These are phyloP conservation scores for Tolypocladium endophyticum DNA, from an alignment of 2,329 filamentous ascomycete species.

Conservation along the genomic window DNA sequence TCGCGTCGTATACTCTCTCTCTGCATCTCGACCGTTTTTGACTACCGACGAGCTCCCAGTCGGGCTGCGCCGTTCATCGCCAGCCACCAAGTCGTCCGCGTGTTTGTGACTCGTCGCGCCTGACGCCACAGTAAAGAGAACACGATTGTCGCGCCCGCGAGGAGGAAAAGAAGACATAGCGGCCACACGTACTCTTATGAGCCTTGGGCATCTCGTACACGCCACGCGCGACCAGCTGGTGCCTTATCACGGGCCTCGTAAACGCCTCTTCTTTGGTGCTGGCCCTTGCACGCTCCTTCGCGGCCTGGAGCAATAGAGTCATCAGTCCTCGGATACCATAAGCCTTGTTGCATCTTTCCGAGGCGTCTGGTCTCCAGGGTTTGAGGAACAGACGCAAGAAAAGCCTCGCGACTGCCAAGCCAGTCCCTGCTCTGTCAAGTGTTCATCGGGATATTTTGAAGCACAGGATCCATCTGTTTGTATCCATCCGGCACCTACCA, in stretches of 20 bases:
- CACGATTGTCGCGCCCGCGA: neutral
- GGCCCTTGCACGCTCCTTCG: neutral
- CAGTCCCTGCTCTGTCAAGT: neutral
- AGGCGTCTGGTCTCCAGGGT: neutral
- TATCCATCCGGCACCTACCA: conserved; percentile 21
- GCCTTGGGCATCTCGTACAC: conserved; percentile 8
- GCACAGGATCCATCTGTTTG: neutral
- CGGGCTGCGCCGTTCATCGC: neutral
- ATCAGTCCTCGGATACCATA: neutral
- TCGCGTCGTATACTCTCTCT: neutral
- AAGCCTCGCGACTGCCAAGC: neutral
- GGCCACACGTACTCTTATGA: conserved; percentile 7
- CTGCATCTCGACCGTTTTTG: neutral
- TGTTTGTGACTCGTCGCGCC: neutral
- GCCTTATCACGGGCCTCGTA: conserved; percentile 1
- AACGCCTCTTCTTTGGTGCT: conserved; percentile 1
- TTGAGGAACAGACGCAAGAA: neutral
- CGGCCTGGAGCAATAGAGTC: neutral
- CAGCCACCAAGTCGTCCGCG: neutral
- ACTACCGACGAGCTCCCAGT: neutral
- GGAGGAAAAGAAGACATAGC: neutral
- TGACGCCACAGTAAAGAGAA: neutral
- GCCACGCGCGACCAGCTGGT: conserved; percentile 2
- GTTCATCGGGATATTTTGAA: neutral
- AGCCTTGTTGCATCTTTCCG: neutral